A percentile compares a stretch with the other conserved stretches of the same genome.
phyloP scores from a whole-genome alignment of 768 basidiomycete genomes.

The Cyclocybe aegerita region DNA sequence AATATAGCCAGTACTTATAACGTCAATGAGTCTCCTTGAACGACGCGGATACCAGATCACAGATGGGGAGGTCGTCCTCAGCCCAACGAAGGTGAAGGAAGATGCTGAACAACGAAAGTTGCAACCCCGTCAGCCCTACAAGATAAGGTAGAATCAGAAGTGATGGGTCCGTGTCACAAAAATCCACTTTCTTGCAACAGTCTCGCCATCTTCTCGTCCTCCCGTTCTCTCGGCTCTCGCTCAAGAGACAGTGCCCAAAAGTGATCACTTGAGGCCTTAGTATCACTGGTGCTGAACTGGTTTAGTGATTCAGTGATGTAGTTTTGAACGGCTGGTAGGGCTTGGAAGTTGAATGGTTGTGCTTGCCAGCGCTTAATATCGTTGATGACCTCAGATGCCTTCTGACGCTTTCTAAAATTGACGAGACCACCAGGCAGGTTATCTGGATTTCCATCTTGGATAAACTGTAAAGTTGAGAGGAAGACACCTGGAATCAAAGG shows the following conservation, averaged over 20 bases:
- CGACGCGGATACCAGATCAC: no score
- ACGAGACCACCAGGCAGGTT: conserved; percentile 74
- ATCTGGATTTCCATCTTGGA: conserved; percentile 95
- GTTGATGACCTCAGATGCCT: conserved; percentile 93
- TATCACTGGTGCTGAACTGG: conserved; percentile 54
- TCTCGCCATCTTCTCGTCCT: conserved; percentile 95
- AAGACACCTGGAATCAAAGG: conserved; percentile 70
- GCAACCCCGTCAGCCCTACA: no score
- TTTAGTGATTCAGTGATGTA: conserved; percentile 82
- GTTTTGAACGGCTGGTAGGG: conserved; percentile 61
- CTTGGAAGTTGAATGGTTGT: conserved; percentile 81
- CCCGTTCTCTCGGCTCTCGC: conserved; percentile 90
- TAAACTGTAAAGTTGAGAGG: conserved; percentile 95
- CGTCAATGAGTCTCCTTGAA: conserved; percentile 1
- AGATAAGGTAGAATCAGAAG: no score
- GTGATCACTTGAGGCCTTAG: conserved; percentile 66
- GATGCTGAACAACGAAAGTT: not conserved
- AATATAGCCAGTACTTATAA: conserved; percentile 9
- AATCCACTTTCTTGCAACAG: conserved; percentile 88
- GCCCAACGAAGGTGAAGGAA: conserved; percentile 8
- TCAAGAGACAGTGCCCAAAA: conserved; percentile 87
- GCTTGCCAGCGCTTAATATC: conserved; percentile 98
- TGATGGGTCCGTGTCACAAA: conserved; percentile 40
- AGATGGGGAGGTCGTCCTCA: not conserved
- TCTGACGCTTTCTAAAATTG: conserved; percentile 95